Evolutionary conservation across 2,329 filamentous ascomycete species (phyloP), one percentile per base, ranked within the genome.

Genomic region (Botrytis medusae): DNA sequence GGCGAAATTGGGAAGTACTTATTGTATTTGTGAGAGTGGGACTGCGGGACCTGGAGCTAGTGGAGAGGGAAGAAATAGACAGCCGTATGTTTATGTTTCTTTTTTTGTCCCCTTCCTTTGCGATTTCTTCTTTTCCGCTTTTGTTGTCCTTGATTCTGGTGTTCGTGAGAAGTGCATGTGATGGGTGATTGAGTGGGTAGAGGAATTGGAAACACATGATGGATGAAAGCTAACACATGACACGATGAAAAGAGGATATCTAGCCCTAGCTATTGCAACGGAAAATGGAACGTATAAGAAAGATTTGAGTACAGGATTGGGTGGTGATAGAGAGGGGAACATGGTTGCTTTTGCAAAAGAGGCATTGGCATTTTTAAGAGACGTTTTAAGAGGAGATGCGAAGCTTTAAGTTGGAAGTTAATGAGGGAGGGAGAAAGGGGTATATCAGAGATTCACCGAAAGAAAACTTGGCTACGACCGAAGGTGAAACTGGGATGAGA

Each of bases 41-140:
- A 91, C 89, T 2, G 89, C 89, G n/a, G 89, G 89, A 0, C 89
- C 89, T 14, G 89, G 87, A 0, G 88, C 86, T 14, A 88, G 87
- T 20, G 89, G 89, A 0, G 81, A 81, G 42, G 87, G 86, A 62
- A 83, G 81, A 75, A 91, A 90, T 79, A 81, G 89, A 57, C 87
- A 83, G 51, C 89, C 89, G 83, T 87, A 74, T 71, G 79, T 79
- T 32, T 87, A 74, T 71, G 79, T 79, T 32, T 75, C 48, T 67
- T 34, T 46, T 69, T 57, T 73, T 65, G 44, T 75, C 10, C 2
- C 4, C 4, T 5, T 22, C 2, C 20, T 18, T 1, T 2, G 37
- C 37, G 37, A 37, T 46, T 44, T 25, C 34, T 60, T 42, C 40
- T 37, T 59, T 16, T 68, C 42, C 44, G 2, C 44, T 63, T 67